Evolutionary conservation across 2,329 filamentous ascomycete species (phyloP).

Genomic region (Verticillium zaregamsianum): DNA sequence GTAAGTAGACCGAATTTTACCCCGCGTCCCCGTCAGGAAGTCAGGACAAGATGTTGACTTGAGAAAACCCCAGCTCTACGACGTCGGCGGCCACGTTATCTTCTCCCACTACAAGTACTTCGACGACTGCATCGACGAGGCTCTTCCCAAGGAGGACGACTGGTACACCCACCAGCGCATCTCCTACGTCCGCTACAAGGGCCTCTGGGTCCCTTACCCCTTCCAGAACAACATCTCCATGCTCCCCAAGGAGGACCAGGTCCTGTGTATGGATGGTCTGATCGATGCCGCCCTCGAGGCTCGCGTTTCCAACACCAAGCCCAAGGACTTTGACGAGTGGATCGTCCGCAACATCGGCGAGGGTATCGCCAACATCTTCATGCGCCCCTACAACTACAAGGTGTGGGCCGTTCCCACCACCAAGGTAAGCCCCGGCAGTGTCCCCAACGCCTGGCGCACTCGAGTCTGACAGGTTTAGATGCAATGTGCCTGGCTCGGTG

Average conservation of each 20-base stretch:
- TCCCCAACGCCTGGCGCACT: neutral
- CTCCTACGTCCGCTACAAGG: constrained; percentile 97
- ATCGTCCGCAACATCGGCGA: constrained; percentile 87
- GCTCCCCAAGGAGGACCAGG: constrained; percentile 95
- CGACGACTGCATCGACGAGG: constrained; percentile 97
- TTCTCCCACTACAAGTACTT: constrained; percentile 99
- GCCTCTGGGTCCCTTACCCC: constrained; percentile 94
- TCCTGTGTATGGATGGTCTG: constrained; percentile 88
- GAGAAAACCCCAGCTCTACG: constrained; percentile 69
- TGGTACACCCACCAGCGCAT: constrained; percentile 99
- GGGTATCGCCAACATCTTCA: constrained; percentile 92
- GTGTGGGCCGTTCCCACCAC: constrained; percentile 98
- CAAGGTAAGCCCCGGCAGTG: constrained; percentile 58
- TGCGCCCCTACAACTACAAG: constrained; percentile 99
- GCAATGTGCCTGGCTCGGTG: constrained; percentile 98
- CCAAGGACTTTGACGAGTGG: constrained; percentile 97
- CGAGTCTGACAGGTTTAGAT: constrained; percentile 54
- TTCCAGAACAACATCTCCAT: constrained; percentile 99
- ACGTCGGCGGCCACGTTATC: constrained; percentile 97
- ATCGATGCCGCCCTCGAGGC: constrained; percentile 89
- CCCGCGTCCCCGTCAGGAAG: neutral
- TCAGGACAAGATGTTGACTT: neutral
- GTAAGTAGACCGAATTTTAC: constrained; percentile 53
- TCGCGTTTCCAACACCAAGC: constrained; percentile 85
- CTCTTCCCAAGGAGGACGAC: constrained; percentile 86